Base-by-base conservation (phyloP, 805 yeast genomes). In the Ogataea nitratoaversa region DNA sequence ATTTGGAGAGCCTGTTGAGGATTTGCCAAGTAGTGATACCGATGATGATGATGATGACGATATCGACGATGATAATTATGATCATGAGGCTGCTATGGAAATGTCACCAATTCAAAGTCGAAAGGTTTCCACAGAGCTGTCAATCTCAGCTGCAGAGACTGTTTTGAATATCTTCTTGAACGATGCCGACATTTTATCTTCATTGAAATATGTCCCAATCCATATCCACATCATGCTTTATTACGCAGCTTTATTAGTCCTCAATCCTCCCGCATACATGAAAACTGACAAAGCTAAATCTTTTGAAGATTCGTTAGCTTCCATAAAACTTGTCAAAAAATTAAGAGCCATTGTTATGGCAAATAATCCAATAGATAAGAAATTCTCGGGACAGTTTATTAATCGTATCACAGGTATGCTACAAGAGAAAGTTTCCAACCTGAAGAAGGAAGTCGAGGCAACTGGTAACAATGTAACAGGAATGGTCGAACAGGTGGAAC, bases 191-290 rank as follows among this genome's bases (percentile, higher is more conserved):
- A 76, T 82, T 25, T 56, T 71, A 20, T 64, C 69, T 8, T 76
- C 78, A 34, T 62, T 82, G 43, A 71, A 70, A 49, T 82, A 76
- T 50, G 82, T 80, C 17, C 89, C 89, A 0, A 74, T 80, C n/a
- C 87, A 82, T 54, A 77, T 82, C 30, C 85, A 80, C 53, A 71
- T 82, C 37, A 81, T 82, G 86, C 60, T 80, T 11, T 82, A 80
- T 53, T 81, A 79, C 49, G 83, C 87, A 2, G 80, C 82, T 0
- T 57, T 80, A 38, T 57, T 80, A 22, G 59, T 79, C 5, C 57
- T 80, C 29, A 72, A 73, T 42, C 75, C 80, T 2, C 77, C 75
- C 0, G 43, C 53, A 4, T 58, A 63, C 23, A 20, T 48, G 34
- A 49, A 44, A 27, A 46, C 60, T 30, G 52, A 52, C 12, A 47